Evolutionary conservation across 345 rosid genomes (phyloP).

Genomic region (Eucalyptus curtisii): DNA sequence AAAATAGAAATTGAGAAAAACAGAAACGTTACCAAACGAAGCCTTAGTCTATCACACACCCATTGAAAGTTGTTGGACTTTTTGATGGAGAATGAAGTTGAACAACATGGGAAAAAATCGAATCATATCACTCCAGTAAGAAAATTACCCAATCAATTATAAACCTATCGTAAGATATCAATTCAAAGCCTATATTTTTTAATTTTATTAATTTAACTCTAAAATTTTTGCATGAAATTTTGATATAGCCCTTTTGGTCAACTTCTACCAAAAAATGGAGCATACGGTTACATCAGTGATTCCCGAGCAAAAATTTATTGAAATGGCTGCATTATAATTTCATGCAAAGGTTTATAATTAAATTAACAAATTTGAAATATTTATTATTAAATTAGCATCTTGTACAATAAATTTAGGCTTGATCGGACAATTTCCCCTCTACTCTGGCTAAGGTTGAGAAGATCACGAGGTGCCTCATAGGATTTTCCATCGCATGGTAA

Average conservation of each 20-base stretch:
- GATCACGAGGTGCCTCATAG: not conserved
- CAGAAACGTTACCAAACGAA: rapidly evolving
- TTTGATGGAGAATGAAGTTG: not conserved
- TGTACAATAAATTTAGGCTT: not conserved
- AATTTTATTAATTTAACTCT: not conserved
- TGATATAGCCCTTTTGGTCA: not conserved
- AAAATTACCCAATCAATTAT: not conserved
- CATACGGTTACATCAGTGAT: not conserved
- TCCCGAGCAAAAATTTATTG: not conserved
- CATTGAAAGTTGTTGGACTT: not conserved
- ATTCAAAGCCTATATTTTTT: not conserved
- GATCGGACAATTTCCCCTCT: not conserved
- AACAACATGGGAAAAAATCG: not conserved
- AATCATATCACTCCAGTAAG: not conserved
- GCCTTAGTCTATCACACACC: rapidly evolving
- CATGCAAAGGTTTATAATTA: not conserved
- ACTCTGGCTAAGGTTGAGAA: not conserved
- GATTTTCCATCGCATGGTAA: not conserved
- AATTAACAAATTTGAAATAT: not conserved
- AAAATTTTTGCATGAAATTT: rapidly evolving
- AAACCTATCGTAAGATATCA: not conserved
- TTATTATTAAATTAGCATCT: not conserved
- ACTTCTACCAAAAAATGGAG: not conserved
- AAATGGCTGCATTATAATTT: rapidly evolving
- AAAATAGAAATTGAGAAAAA: rapidly evolving